Evolutionary conservation across 208 protist species (phyloP).

Genomic region (Leishmania major): DNA sequence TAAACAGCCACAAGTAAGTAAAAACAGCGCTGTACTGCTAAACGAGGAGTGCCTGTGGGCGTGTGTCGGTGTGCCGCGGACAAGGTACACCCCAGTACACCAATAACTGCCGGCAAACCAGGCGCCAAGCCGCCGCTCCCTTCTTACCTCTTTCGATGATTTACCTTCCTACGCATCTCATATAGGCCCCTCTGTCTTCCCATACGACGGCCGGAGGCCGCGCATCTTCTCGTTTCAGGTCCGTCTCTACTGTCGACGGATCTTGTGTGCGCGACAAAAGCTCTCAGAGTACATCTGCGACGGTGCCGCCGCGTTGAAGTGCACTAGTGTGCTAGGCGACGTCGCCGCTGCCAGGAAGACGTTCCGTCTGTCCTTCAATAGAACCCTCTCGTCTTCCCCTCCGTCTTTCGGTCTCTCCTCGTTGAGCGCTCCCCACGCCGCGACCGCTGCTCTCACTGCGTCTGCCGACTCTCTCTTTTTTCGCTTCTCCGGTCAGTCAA

Average conservation of each 20-base stretch:
- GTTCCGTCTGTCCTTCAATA: not conserved
- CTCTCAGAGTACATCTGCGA: not conserved
- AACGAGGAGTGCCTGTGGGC: not conserved
- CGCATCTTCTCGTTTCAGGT: not conserved
- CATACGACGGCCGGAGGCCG: not conserved
- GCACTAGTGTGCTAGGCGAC: not conserved
- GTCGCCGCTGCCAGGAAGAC: too few species aligned
- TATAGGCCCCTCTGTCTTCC: not conserved
- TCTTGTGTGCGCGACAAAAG: not conserved
- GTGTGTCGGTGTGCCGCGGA: not conserved
- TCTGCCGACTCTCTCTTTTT: not conserved
- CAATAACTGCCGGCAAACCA: not conserved
- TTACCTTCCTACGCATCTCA: not conserved
- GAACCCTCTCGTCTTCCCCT: not conserved
- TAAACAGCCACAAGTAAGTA: not conserved
- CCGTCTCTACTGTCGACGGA: not conserved
- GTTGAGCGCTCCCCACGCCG: not conserved
- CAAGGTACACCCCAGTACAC: not conserved
- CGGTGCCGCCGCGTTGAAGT: not conserved
- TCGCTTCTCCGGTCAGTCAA: not conserved
- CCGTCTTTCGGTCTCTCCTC: not conserved
- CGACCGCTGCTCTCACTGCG: not conserved
- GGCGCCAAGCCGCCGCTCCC: not conserved
- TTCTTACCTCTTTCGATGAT: not conserved
- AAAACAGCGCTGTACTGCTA: not conserved